Base-by-base conservation (phyloP, 23 red algal species). In the Gracilaria caudata region DNA sequence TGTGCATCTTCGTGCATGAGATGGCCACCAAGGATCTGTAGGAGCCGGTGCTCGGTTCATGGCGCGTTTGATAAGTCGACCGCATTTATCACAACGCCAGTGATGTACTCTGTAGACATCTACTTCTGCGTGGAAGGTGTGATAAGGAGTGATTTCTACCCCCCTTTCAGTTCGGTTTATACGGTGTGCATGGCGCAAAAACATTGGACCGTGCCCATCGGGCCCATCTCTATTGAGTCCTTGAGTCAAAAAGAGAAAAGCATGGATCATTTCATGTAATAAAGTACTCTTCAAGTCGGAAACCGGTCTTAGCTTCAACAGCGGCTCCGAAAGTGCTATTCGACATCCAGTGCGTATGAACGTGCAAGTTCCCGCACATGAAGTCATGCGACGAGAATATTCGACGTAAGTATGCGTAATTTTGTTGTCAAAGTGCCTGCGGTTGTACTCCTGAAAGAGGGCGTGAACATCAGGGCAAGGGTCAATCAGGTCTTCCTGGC, bases 211-310 rank as follows among this genome's bases (percentile, higher is more conserved):
- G 46, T 87, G 81, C 35, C 92, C 92, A 46, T 94, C 84, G 21
- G 83, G 72, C 21, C 80, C 80, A 63, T 88, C 84, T 34, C 86
- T 58, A 11, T 68, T 73, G 16, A 51, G 51, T 21, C 84, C 85
- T 64, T 80, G 33, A 11, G 70, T 94, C 36, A 85, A 34, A 74
- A 94, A 94, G 24, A 94, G 39, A 54, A 77, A 88, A 7, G 92
- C 92, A n/a, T 94, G 92, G 64, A 94, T 94, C 85, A 88, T 89
- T 80, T 94, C 92, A 74, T 94, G 92, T 57, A 94, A 51, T 7
- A 94, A 51, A 33, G 92, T 94, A 45, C 80, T 86, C 33, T 80
- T 61, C 37, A 87, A 66, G 77, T 94, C 92, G 4, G 80, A 84
- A 14, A 65, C 25, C 9, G 92, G 82, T 71, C 92, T 26, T 30